These are phyloP conservation scores for Isatis lusitanica DNA, from an alignment of 441 rosid species.

Conservation along the genomic window DNA sequence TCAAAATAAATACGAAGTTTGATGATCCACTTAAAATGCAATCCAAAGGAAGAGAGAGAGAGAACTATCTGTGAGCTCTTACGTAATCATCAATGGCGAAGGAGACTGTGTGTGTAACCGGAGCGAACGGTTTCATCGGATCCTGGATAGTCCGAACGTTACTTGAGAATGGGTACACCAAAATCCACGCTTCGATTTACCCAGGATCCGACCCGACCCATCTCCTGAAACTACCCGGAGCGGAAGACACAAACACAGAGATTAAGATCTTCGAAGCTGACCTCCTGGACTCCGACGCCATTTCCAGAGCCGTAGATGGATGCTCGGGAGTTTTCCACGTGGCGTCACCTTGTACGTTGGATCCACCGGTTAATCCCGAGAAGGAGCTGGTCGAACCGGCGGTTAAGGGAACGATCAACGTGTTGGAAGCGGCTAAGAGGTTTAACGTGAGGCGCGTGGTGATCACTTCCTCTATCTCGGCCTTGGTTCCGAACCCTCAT, in stretches of 20 bases:
- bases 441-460: constrained; percentile 71
- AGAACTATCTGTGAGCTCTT: background rate
- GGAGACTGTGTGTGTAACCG: constrained; percentile 72
- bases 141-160: constrained; percentile 68
- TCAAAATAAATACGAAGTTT: background rate
- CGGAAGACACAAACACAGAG: constrained; percentile 30
- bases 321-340: constrained; percentile 86
- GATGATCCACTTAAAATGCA: background rate
- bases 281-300: constrained; percentile 55
- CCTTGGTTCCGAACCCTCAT: constrained; percentile 69
- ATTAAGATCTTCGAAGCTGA: constrained; percentile 60
- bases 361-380: constrained; percentile 61
- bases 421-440: constrained; percentile 60
- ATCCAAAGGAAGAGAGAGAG: background rate
- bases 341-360: constrained; percentile 80
- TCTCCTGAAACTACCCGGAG: constrained; percentile 51
- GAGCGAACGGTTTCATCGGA: constrained; percentile 92
- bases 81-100: constrained; percentile 33
- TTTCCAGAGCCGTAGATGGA: constrained; percentile 60
- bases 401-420: constrained; percentile 75
- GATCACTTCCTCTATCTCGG: constrained; percentile 78
- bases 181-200: constrained; percentile 59
- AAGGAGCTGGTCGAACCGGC: constrained; percentile 74
- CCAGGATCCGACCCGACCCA: constrained; percentile 62
- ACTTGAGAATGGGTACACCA: constrained; percentile 54